Evolutionary conservation across 805 yeast species (phyloP).

Genomic region (Sugiyamaella valdiviana): DNA sequence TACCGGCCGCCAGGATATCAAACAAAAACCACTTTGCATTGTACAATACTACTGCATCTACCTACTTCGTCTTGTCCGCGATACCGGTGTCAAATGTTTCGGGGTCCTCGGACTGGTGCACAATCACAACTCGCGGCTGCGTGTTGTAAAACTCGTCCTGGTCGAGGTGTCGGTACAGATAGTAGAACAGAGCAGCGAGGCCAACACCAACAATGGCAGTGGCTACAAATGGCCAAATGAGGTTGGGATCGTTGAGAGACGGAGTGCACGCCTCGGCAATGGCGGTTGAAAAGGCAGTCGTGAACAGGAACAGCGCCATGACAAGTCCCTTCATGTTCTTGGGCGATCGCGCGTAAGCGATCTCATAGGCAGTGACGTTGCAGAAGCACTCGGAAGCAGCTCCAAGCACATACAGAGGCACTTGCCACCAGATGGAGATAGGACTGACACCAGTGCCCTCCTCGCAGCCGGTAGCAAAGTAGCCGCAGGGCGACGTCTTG

Average conservation of each 20-base stretch:
- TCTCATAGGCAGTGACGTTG: constrained; percentile 45
- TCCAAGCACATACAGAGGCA: constrained; percentile 35
- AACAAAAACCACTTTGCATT: no score
- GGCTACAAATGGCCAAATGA: constrained; percentile 41
- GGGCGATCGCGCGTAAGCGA: constrained; percentile 50
- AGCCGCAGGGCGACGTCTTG: constrained; percentile 47
- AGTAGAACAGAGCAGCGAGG: constrained; percentile 24
- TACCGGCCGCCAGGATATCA: no score
- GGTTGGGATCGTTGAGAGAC: constrained; percentile 37
- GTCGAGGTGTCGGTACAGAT: constrained; percentile 6
- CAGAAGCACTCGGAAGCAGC: constrained; percentile 53
- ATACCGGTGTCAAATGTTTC: no score
- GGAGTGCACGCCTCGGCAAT: constrained; percentile 39
- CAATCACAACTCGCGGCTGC: background rate
- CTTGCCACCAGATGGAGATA: constrained; percentile 33
- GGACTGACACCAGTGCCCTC: constrained; percentile 29
- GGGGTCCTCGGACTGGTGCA: background rate
- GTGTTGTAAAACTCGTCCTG: constrained; percentile 9
- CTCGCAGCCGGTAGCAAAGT: constrained; percentile 30
- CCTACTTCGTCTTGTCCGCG: no score
- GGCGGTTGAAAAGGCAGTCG: constrained; percentile 45
- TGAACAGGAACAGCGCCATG: constrained; percentile 35
- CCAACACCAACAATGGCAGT: constrained; percentile 36
- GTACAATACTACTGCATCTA: no score
- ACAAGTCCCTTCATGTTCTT: constrained; percentile 46